A percentile compares a stretch with the other conserved stretches of the same genome.
phyloP scores from a whole-genome alignment of 257 asterid genomes.

The Penstemon barbatus region DNA sequence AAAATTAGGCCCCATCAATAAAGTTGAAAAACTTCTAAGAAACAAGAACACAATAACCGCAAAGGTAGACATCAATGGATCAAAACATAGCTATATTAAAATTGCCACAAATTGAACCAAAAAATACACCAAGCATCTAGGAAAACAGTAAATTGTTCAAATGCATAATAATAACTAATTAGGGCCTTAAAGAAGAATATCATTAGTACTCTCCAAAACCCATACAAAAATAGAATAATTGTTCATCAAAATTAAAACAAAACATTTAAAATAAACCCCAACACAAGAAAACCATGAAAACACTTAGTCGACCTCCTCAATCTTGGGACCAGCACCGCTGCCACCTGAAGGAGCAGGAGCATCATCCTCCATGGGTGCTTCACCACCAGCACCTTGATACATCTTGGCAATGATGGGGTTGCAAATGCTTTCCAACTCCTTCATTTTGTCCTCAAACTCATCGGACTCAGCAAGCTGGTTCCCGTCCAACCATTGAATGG shows the following conservation, averaged over 20 bases:
- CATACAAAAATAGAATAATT: background rate
- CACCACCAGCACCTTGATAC: constrained; percentile 56
- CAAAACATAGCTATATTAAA: no score
- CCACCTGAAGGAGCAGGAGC: constrained; percentile 38
- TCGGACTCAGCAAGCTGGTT: no score
- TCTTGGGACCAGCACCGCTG: constrained; percentile 54
- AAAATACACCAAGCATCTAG: no score
- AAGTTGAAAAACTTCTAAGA: no score
- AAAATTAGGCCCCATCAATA: no score
- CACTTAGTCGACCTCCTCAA: constrained; percentile 54
- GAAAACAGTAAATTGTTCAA: no score
- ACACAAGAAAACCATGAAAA: background rate
- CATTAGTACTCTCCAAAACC: background rate
- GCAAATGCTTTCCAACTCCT: no score
- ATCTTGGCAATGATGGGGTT: constrained; percentile 39
- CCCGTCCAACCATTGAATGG: constrained; percentile 21
- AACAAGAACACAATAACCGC: no score
- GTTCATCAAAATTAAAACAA: background rate
- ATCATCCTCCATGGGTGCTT: constrained; percentile 49
- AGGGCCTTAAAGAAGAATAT: background rate
- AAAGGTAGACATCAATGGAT: no score
- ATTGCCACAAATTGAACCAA: no score
- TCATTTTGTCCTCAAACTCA: no score
- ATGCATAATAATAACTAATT: background rate
- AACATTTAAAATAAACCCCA: background rate